Base-by-base conservation (phyloP, 306 rosid species). In the Astragalus glycyphyllos region DNA sequence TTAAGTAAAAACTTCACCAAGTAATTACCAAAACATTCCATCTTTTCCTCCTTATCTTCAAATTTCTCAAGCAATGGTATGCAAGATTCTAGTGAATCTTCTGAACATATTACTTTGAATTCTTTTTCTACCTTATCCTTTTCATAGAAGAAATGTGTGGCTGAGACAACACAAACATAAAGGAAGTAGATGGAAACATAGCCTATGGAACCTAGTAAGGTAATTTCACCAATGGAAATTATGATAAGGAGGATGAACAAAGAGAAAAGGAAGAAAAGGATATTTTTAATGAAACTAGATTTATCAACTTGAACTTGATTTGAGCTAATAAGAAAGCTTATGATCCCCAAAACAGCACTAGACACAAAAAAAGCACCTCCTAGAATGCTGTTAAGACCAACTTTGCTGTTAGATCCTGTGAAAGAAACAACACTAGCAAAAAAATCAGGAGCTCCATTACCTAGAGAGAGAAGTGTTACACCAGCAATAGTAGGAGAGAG, bases 401-500 rank as follows among this genome's bases (percentile, higher is more conserved):
- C 74, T 11, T 71, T 90, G 1, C 86, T 87, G 8, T 77, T 81
- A 7, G 88, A 69, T 4, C 82, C 79, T 8, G 87, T 86, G 85
- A 92, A 89, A 0, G 97, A 79, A 59, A 83, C 85, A 57, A 92
- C 69, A 57, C 88, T 86, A 0, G 98, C 77, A 65, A 92, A 92
- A 8, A 92, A 92, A 81, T 92, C 98, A 31, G 96, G 91, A 4
- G 96, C 98, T 0, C 98, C 98, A 55, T 92, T 92, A 34, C 98
- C 96, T 0, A 92, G 83, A 35, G 98, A 92, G 20, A 92, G 96
- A 40, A 92, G 82, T 17, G 98, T 92, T 1, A 90, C 91, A 10
- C 98, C 98, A n/a, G 98, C 98, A 66, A 90, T 86, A 3, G 92
- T 82, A 0, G 98, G 98, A 17, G 98, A 86, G 11, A 92, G 77